Conservation (phyloP, 2,329 filamentous ascomycete species). For the Ophiosphaerella narmari region DNA sequence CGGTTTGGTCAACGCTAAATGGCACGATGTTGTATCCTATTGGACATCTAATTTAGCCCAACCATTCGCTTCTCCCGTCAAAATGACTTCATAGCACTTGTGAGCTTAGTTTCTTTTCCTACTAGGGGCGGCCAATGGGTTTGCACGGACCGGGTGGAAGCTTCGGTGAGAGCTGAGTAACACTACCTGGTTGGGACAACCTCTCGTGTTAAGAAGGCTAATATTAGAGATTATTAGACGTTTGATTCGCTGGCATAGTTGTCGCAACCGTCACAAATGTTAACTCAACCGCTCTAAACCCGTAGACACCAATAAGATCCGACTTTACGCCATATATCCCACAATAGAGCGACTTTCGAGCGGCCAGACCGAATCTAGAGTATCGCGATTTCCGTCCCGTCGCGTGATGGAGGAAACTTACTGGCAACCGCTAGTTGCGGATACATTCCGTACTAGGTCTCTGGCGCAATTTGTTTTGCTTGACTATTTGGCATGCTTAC, state of each 20-base stretch:
- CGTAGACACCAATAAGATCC: constrained; percentile 12
- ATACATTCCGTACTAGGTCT: constrained; percentile 17
- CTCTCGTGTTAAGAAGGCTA: constrained; percentile 37
- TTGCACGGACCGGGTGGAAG: constrained; percentile 18
- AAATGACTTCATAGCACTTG: constrained; percentile 32
- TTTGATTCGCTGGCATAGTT: constrained; percentile 24
- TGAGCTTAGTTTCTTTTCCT: constrained; percentile 14
- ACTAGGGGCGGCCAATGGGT: constrained; percentile 7
- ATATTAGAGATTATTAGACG: constrained; percentile 33
- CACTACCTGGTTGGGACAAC: constrained; percentile 16
- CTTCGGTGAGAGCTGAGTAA: constrained; percentile 41
- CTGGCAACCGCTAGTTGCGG: constrained; percentile 13
- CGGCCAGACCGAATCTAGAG: constrained; percentile 9
- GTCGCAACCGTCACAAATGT: constrained; percentile 17
- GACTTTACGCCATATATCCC: constrained; percentile 15
- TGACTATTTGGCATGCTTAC: constrained; percentile 38
- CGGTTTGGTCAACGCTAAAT: constrained; percentile 20
- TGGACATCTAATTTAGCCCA: constrained; percentile 26
- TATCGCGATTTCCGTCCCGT: constrained; percentile 4
- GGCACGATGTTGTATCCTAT: constrained; percentile 3
- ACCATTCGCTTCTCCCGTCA: constrained; percentile 1
- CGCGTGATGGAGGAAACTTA: constrained; percentile 11
- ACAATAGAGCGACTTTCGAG: constrained; percentile 5
- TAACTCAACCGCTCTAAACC: constrained; percentile 10
- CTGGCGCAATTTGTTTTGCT: constrained; percentile 14